phyloP scores from a whole-genome alignment of 345 rosid genomes.

The Citrus reticulata region DNA sequence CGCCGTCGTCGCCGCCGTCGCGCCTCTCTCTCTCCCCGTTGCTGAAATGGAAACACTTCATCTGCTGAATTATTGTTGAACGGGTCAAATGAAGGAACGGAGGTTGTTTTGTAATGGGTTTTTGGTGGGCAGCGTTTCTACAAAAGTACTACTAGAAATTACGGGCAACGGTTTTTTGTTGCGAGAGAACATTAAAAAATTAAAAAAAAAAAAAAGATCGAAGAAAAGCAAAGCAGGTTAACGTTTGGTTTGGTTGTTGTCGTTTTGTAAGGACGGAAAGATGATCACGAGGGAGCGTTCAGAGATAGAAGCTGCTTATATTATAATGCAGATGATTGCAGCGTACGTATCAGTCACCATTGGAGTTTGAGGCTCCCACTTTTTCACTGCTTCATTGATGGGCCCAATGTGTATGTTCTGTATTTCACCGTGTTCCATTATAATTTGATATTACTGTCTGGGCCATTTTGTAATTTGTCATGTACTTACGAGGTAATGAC shows the following conservation, averaged over 20 bases:
- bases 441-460: not conserved
- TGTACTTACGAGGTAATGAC: not conserved
- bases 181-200: not conserved
- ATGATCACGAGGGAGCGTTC: constrained; percentile 8
- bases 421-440: too few relatives aligned
- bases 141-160: not conserved
- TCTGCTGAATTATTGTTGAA: constrained; percentile 10
- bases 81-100: not conserved
- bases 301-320: not conserved
- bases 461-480: not conserved
- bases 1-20: constrained; percentile 32
- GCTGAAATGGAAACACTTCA: constrained; percentile 97
- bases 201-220: not conserved
- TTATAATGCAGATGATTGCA: not conserved
- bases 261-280: not conserved
- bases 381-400: not conserved
- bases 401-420: not conserved
- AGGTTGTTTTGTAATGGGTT: not conserved
- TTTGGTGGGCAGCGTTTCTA: not conserved
- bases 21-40: constrained; percentile 57
- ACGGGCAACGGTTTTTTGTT: constrained; percentile 2
- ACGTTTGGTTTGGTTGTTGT: not conserved
- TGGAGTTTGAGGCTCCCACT: not conserved
- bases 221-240: not conserved
- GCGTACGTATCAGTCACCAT: not conserved